Base-by-base conservation (phyloP, 2,329 filamentous ascomycete species). In the Stachybotrys elegans region DNA sequence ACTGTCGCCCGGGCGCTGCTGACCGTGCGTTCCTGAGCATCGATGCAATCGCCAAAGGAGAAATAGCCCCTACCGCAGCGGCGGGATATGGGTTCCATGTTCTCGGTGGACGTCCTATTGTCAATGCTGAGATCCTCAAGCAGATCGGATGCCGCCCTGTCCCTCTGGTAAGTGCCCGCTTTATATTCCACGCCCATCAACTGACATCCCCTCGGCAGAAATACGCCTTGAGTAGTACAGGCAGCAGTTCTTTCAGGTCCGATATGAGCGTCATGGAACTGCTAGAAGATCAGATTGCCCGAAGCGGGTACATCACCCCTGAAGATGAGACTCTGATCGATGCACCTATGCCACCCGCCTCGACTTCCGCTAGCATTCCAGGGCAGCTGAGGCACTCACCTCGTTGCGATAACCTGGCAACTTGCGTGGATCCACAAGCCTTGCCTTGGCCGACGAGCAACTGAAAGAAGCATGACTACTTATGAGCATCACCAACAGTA, bases 51-150 rank as follows among this genome's bases (percentile, higher is more conserved):
- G 56, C 63, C n/a, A 58, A 72, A 19, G 75, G 68, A 6, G 72
- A 79, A 39, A 60, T 79, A 4, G 68, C 70, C 1, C 66, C 75
- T 5, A 72, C 69, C 5, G 72, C 70, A 5, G 72, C 71, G 6
- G 62, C 66, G 2, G 78, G 75, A 1, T 81, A 70, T 50, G 72
- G 77, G 13, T 81, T 81, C 47, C 68, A 75, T 40, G 52, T 65
- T 6, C 42, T 65, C 25, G 55, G 67, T 21, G 54, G 57, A 6
- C 61, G 75, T n/a, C 77, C 76, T 2, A 46, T 75, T 5, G 56
- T 64, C 12, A 57, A 73, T 46, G 65, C 61, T 13, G 49, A 57
- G 2, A 44, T 70, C 11, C 45, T 75, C 22, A 63, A 53, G 42
- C 59, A 66, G 5, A 59, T 77, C 14, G 71, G 72, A 4, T 57